Base-by-base conservation (phyloP, 805 yeast species). In the Candida coleopterorum region DNA sequence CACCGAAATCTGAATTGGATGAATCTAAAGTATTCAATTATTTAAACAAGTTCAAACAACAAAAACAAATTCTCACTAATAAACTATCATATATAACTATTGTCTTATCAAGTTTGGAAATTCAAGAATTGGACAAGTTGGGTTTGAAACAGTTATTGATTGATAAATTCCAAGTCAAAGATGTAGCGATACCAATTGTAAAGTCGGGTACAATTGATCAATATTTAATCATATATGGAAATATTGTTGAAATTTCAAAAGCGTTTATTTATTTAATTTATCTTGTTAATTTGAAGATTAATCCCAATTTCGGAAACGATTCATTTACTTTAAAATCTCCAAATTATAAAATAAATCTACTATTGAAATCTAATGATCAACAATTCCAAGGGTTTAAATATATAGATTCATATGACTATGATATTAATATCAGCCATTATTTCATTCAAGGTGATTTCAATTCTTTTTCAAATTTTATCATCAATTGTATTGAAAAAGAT, bases 301-400 rank as follows among this genome's bases (percentile, higher is more conserved):
- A 64, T 37, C 57, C 56, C 28, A 25, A 55, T 8, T 38, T 47
- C 15, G 39, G 45, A 7, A 36, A 36, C 21, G 53, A 53, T 33
- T 22, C 36, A 31, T 55, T 46, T 38, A 65, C 68, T 1, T 53
- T 66, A 30, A 63, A 62, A 35, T 58, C 64, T 2, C 34, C 47
- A 21, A 62, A 60, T 39, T 62, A 62, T 41, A 30, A 33, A 15
- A 18, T 52, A 9, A 41, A 37, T 8, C 6, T 48, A 11, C 33
- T 48, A n/a, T 27, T 42, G n/a, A 34, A 27, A 21, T 9, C 18
- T 15, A 16, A 25, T 10, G 18, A 7, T 4, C 9, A 12, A 18
- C 12, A 14, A 4, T n/a, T n/a, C n/a, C 3, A 10, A 20, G 34
- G 39, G 5, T 30, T 41, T 3, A 24, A 29, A 6, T 37, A 40